Conservation (phyloP, 805 yeast species). For the Hanseniaspora osmophila region DNA sequence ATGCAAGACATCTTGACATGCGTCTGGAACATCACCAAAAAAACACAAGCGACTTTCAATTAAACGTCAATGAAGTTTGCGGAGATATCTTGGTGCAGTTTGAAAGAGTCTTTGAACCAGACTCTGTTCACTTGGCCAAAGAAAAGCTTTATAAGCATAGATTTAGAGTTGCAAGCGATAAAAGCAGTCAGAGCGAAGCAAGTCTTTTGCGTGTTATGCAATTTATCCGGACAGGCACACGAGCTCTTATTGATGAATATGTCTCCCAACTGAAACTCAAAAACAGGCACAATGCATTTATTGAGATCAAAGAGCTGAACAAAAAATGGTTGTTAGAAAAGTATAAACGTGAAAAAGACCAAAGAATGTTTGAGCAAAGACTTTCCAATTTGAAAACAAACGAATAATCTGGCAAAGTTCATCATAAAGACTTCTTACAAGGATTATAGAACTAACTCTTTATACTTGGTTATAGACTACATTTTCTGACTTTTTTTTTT, state of each 20-base stretch:
- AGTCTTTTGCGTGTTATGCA: background rate
- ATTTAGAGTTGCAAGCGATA: background rate
- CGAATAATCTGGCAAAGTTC: background rate
- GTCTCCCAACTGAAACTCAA: conserved; percentile 1
- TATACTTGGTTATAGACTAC: no score
- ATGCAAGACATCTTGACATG: background rate
- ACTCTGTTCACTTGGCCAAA: conserved; percentile 1
- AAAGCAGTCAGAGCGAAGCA: background rate
- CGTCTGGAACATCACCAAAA: background rate
- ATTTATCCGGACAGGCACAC: conserved; percentile 3
- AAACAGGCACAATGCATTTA: conserved; percentile 1
- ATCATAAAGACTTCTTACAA: no score
- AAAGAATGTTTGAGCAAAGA: background rate
- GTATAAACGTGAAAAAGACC: conserved; percentile 1
- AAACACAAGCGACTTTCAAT: background rate
- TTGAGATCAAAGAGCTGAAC: background rate
- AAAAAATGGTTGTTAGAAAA: conserved; percentile 1
- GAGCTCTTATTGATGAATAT: background rate
- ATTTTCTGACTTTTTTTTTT: no score
- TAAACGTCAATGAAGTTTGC: background rate
- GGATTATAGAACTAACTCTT: no score
- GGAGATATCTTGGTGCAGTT: conserved; percentile 1
- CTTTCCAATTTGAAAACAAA: background rate
- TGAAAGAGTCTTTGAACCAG: conserved; percentile 2
- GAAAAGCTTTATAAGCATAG: background rate